Percentiles rank a stretch among this genome's conserved stretches.
phyloP scores from a whole-genome alignment of 139 green algal genomes.

The Spirogloea muscicola region DNA sequence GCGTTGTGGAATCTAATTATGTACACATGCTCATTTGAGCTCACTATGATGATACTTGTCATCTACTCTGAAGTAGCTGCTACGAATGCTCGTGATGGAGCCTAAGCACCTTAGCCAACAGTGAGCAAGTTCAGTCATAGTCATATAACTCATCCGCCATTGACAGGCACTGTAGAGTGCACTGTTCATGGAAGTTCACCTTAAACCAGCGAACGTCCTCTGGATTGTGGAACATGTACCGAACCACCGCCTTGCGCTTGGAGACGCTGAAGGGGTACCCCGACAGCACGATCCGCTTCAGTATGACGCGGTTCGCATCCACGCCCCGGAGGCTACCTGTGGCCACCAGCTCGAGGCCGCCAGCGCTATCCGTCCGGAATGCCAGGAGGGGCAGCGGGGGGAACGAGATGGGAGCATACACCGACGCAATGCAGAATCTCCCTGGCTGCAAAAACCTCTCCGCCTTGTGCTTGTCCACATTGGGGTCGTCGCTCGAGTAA shows the following conservation, averaged over 20 bases:
- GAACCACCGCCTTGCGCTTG: slow-evolving; percentile 84
- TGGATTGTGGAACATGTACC: slow-evolving; percentile 92
- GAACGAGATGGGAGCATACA: slow-evolving; percentile 85
- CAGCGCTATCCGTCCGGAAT: slow-evolving; percentile 56
- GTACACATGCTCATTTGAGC: no score
- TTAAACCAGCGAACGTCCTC: slow-evolving; percentile 82
- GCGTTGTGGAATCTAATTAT: no score
- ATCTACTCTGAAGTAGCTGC: no score
- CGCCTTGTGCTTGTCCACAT: slow-evolving; percentile 88
- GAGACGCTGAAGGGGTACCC: slow-evolving; percentile 79
- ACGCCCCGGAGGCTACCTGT: slow-evolving; percentile 10
- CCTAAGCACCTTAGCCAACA: no score
- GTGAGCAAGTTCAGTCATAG: no score
- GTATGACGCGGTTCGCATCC: slow-evolving; percentile 37
- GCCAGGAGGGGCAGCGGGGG: slow-evolving; percentile 78
- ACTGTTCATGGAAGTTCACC: no score
- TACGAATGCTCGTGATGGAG: no score
- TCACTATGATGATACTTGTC: no score
- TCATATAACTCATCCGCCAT: no score
- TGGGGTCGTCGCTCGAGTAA: slow-evolving; percentile 67
- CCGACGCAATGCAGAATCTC: slow-evolving; percentile 58
- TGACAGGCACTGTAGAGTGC: no score
- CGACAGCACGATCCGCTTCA: slow-evolving; percentile 48
- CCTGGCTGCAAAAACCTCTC: slow-evolving; percentile 79
- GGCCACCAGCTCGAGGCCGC: slow-evolving; percentile 17